Conservation (phyloP, 129 eudicot species). For the Solidago caesia region DNA sequence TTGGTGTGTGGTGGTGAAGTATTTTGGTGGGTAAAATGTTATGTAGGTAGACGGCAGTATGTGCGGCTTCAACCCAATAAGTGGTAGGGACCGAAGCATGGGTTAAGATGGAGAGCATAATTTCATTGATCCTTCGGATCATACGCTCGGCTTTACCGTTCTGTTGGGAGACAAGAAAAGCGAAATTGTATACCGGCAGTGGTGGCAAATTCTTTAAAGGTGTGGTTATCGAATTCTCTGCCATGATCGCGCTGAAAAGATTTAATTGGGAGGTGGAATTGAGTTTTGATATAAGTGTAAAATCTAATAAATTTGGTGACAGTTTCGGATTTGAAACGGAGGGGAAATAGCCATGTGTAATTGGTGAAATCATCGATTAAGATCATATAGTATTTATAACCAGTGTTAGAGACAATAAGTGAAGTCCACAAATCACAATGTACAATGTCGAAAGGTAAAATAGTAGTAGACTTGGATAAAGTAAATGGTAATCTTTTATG, state of each 20-base stretch:
- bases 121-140: too few species aligned
- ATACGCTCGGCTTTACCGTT: too few species aligned
- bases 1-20: too few species aligned
- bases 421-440: constrained; percentile 7
- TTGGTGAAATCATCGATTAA: constrained; percentile 9
- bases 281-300: background rate
- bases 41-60: too few species aligned
- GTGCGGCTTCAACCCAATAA: too few species aligned
- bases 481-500: too few species aligned
- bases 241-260: constrained; percentile 7
- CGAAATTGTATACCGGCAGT: too few species aligned
- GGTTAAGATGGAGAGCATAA: too few species aligned
- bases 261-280: background rate
- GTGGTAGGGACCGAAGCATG: too few species aligned
- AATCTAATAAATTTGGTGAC: background rate
- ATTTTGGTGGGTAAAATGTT: too few species aligned
- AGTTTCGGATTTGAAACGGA: constrained; percentile 5
- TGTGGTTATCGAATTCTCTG: background rate
- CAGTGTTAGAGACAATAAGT: background rate
- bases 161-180: too few species aligned
- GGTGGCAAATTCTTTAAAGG: too few species aligned
- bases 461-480: background rate
- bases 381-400: constrained; percentile 12
- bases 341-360: background rate
- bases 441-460: constrained; percentile 4